phyloP scores from a whole-genome alignment of 169 alveolate species.

The Amoebophrya sp. region DNA sequence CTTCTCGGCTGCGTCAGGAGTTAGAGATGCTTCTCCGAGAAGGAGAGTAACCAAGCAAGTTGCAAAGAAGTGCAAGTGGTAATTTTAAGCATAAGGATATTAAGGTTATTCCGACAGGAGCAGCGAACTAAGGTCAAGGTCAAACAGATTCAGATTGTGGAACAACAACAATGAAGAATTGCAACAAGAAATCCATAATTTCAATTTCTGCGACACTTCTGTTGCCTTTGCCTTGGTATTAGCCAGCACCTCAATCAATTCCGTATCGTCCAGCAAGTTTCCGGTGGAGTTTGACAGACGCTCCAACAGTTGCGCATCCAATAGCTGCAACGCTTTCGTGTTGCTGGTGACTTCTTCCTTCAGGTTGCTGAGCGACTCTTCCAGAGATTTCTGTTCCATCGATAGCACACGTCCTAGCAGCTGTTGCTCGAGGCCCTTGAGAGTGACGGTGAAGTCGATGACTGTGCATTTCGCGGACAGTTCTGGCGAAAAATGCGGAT shows the following conservation, averaged over 20 bases:
- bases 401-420: conserved; percentile 88
- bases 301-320: conserved; percentile 71
- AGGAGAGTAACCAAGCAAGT: too few species aligned
- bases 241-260: conserved; percentile 85
- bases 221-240: conserved; percentile 83
- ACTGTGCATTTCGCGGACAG: conserved; percentile 91
- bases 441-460: conserved; percentile 93
- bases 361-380: conserved; percentile 69
- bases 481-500: conserved; percentile 90
- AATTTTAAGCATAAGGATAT: too few species aligned
- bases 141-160: too few species aligned
- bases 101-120: too few species aligned
- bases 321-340: conserved; percentile 78
- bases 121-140: too few species aligned
- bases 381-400: conserved; percentile 85
- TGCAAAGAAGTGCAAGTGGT: too few species aligned
- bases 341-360: conserved; percentile 65
- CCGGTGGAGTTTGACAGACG: conserved; percentile 85
- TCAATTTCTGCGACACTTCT: conserved; percentile 80
- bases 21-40: background rate
- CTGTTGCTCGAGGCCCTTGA: conserved; percentile 89
- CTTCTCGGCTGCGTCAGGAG: conserved; percentile 56
- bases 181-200: too few species aligned
- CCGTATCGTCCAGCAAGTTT: conserved; percentile 86
- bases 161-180: too few species aligned